Evolutionary conservation across 2,329 filamentous ascomycete species (phyloP), one percentile per base, ranked within the genome.

Genomic region (Botryotinia narcissicola): DNA sequence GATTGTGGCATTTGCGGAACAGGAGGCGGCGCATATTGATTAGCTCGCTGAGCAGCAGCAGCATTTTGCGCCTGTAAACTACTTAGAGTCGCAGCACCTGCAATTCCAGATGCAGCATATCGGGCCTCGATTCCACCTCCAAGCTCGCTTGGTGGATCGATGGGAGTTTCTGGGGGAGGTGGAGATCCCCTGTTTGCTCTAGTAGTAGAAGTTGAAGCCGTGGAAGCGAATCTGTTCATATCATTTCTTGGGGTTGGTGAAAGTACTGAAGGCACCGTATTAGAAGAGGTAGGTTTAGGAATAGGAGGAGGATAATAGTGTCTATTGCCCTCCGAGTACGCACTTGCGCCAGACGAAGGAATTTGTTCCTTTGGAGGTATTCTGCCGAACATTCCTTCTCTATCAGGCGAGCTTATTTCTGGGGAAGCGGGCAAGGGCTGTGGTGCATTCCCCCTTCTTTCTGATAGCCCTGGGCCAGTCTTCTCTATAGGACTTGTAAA

Each of bases 181-280:
- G 96, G 96, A 42, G 95, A 98, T 61, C 96, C 96, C 78, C 96
- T 89, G 80, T 93, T 95, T 32, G 96, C 96, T 76, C 93, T 90
- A 3, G 95, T 98, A 0, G 96, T 99, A 3, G 95, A 97, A 20
- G 91, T 97, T 0, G 96, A 98, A 22, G 95, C 94, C 12, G 93
- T 97, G 3, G 95, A 98, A 18, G 87, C 86, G 77, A 90, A 90
- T 62, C 90, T 86, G 79, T 88, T 90, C 76, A 91, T 86, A 44
- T 84, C 84, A 69, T 79, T 73, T 29, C 37, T 83, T n/a, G 79
- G 76, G 29, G 74, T 75, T 35, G 80, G 78, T 16, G 80, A 79
- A 46, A 77, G 73, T 40, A 81, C 73, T 42, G 77, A 74, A 20
- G 74, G 59, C n/a, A 70, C 73, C 35, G 66, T 73, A 78, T 78